Percentiles rank a stretch among this genome's conserved stretches.
phyloP scores from a whole-genome alignment of 257 asterid species.

The Solanum ahanhuiri region DNA sequence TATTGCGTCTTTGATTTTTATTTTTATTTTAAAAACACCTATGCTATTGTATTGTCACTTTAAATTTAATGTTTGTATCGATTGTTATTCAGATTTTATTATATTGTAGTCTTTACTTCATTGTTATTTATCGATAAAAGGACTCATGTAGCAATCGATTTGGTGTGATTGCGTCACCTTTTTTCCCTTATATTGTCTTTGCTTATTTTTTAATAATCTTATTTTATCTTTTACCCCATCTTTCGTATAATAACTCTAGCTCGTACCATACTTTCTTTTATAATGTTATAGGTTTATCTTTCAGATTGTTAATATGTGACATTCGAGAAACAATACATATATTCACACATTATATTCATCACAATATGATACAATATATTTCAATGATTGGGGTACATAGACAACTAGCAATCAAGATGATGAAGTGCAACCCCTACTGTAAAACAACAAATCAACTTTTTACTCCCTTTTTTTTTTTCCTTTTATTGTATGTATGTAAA shows the following conservation, averaged over 20 bases:
- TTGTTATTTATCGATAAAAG: too few relatives aligned
- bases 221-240: background rate
- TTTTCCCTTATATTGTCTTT: background rate
- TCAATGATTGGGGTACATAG: background rate
- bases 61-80: background rate
- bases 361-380: background rate
- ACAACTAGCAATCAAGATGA: background rate
- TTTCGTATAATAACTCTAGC: background rate
- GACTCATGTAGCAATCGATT: background rate
- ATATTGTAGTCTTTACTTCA: too few relatives aligned
- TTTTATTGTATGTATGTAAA: background rate
- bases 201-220: background rate
- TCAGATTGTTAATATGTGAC: background rate
- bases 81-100: too few relatives aligned
- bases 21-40: too few relatives aligned
- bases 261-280: background rate
- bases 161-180: background rate
- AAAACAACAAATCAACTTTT: background rate
- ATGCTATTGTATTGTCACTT: too few relatives aligned
- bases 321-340: background rate
- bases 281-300: too few relatives aligned
- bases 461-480: background rate
- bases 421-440: background rate
- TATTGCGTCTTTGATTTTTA: too few relatives aligned
- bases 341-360: background rate